Base-by-base conservation (phyloP, 2,329 filamentous ascomycete genomes). In the Emmonsiellopsis sp. region DNA sequence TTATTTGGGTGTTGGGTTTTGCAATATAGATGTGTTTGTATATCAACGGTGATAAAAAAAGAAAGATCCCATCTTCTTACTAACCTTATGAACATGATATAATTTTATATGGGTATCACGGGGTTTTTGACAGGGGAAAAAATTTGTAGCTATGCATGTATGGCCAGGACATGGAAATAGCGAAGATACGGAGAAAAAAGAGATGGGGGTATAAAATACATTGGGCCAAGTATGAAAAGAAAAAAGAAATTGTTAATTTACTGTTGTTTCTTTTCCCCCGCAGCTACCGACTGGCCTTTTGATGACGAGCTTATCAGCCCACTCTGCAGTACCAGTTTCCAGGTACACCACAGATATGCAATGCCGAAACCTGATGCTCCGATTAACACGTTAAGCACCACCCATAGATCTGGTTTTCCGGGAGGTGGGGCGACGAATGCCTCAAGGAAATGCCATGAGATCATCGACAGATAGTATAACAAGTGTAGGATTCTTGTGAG, bases 321-420 rank as follows among this genome's bases (percentile, higher is more conserved):
- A 45, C 20, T 40, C 31, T 69, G 67, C 26, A 56, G 61, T 37
- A 75, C 59, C 53, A 82, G 60, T 59, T 81, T 85, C 79, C 83
- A 86, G 57, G 93, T 70, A 69, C 91, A 96, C 93, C 93, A 98
- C 7, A 93, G 65, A 68, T 96, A 97, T 69, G 90, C 94, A 35
- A 95, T 72, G 0, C 81, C 81, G 67, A 97, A 98, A 0, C 89
- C 93, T 3, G 81, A 84, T 20, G 88, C 88, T 7, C 93, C 93
- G 20, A 97, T 72, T 15, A 89, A 83, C 7, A 93, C 90, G 64
- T 98, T 98, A 10, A 84, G 79, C 2, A 98, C 91, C 2, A 94
- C 85, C 92, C 92, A 98, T 1, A 98, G 73, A 72, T 98, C 93
- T 0, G 93, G 93, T 71, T 95, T 96, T 54, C 79, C 77, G 0